A percentile compares a stretch with the other conserved stretches of the same genome.
Conservation (phyloP, 495 filamentous ascomycete species). For the Xylaria scruposa region DNA sequence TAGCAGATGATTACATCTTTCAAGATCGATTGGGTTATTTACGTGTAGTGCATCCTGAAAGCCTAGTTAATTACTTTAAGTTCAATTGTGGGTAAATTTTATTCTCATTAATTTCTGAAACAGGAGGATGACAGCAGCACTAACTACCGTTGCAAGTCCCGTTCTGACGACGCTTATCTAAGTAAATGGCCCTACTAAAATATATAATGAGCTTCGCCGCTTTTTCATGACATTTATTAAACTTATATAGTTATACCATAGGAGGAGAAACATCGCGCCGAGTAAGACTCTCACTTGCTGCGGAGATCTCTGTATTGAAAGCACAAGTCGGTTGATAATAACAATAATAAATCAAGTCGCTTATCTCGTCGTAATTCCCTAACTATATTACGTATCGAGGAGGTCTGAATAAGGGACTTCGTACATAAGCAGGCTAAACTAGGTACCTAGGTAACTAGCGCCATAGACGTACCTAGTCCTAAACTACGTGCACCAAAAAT, state of each 20-base stretch:
- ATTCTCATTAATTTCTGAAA: background rate
- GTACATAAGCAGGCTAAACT: background rate
- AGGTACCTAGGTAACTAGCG: too few relatives aligned
- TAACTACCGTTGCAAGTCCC: background rate
- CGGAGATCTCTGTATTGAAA: background rate
- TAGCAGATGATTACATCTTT: background rate
- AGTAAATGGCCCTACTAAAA: too few relatives aligned
- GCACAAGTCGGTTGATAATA: background rate
- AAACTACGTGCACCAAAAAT: background rate
- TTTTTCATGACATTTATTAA: background rate
- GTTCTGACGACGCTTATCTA: too few relatives aligned
- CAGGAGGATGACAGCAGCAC: background rate
- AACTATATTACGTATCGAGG: too few relatives aligned
- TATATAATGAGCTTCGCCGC: too few relatives aligned
- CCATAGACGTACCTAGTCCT: background rate
- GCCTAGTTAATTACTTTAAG: background rate
- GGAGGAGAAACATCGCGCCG: background rate
- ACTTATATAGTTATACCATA: background rate
- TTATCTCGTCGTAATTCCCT: background rate
- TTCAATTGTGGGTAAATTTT: background rate
- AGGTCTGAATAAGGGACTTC: background rate
- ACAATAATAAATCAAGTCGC: background rate
- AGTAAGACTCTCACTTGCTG: background rate
- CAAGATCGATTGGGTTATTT: background rate
- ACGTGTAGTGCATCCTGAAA: background rate